Evolutionary conservation across 2,329 filamentous ascomycete genomes (phyloP).

Genomic region (Pyricularia pennisetigena): DNA sequence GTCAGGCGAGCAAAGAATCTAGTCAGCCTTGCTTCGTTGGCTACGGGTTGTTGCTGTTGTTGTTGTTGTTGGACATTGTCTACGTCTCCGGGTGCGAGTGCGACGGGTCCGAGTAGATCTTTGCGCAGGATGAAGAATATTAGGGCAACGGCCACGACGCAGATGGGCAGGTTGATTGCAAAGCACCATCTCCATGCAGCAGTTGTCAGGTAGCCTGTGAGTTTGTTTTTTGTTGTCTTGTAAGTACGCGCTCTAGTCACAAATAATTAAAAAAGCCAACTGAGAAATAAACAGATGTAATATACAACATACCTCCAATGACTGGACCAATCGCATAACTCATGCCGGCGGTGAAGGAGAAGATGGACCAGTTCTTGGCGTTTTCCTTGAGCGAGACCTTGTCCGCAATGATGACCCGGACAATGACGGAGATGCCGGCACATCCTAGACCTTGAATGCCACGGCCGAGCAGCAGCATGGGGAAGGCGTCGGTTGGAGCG

Average conservation of each 20-base stretch:
- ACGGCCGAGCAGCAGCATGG: constrained; percentile 50
- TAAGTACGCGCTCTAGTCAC: neutral
- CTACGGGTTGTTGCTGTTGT: neutral
- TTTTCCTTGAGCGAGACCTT: constrained; percentile 51
- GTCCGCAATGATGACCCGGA: constrained; percentile 52
- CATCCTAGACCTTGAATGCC: constrained; percentile 52
- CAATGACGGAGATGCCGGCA: constrained; percentile 50
- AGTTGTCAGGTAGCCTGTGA: constrained; percentile 40
- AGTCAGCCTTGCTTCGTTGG: constrained; percentile 5
- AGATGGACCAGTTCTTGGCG: constrained; percentile 50
- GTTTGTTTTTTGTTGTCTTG: neutral
- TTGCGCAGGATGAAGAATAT: constrained; percentile 47
- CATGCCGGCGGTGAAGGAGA: constrained; percentile 48
- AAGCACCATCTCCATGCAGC: constrained; percentile 59
- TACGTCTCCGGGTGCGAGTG: constrained; percentile 20
- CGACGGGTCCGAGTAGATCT: constrained; percentile 45
- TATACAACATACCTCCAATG: constrained; percentile 34
- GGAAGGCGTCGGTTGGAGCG: constrained; percentile 41
- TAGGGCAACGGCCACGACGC: constrained; percentile 37
- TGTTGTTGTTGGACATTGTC: neutral
- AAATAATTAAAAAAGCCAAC: neutral
- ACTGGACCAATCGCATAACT: constrained; percentile 52
- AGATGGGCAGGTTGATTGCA: constrained; percentile 50
- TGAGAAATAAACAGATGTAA: neutral
- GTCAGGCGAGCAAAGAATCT: constrained; percentile 33